Base-by-base conservation (phyloP, 768 basidiomycete genomes). In the Pholiota conissans region DNA sequence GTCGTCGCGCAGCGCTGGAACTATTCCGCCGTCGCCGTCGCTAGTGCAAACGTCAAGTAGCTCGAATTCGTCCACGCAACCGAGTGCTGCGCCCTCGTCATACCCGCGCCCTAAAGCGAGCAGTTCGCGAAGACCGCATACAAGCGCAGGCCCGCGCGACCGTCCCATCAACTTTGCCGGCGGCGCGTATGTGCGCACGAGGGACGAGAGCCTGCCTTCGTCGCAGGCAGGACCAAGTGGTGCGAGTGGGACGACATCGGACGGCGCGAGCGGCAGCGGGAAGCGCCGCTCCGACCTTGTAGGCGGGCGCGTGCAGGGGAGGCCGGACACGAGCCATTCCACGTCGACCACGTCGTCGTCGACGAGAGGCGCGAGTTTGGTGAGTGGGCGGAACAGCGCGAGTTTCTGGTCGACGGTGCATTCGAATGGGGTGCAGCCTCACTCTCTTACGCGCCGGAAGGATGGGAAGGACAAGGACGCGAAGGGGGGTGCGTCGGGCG, bases 131-230 rank as follows among this genome's bases (percentile, higher is more conserved):
- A 73, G 89, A 46, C 89, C 89, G 30, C 88, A 91, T 66, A 90
- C 89, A 22, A 87, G 85, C 57, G 87, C 86, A n/a, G 88, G 89
- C 11, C 85, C 84, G 26, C 75, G 85, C 57, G 88, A 89, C 65
- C 79, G 76, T 67, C 68, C 77, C 28, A 68, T 69, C 50, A 71
- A 69, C 51, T 73, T 73, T 59, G 66, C 59, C 39, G 68, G 66
- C n/a, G 61, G 60, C 26, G 61, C 64, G 35, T 69, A 67, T 61
- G 54, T 56, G 34, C 58, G 61, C 27, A 52, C 63, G 57, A 61
- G 60, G 51, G 20, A 30, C 51, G 35, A 28, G 11, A 34, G 28
- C 30, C 27, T 18, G 39, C 18, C n/a, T n/a, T n/a, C n/a, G n/a
- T n/a, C n/a, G n/a, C n/a, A 11, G 27, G 27, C 22, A 20, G 35